Conservation (phyloP, 2,329 filamentous ascomycete species). For the Cercospora sp. region DNA sequence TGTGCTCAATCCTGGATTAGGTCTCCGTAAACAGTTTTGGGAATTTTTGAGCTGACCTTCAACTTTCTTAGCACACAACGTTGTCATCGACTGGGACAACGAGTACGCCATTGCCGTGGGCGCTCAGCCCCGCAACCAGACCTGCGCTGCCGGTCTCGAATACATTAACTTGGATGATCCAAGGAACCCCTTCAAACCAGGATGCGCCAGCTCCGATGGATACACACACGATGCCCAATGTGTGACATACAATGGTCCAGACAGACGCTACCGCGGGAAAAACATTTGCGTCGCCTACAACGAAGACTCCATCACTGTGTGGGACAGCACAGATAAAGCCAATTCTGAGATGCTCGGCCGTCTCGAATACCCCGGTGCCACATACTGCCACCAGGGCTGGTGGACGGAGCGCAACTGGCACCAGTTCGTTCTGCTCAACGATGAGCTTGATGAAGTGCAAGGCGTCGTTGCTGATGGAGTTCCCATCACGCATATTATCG, state of each 20-base stretch:
- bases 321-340: constrained; percentile 50
- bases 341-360: constrained; percentile 51
- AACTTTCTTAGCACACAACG: constrained; percentile 48
- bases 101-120: constrained; percentile 49
- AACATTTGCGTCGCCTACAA: constrained; percentile 57
- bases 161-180: constrained; percentile 57
- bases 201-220: constrained; percentile 53
- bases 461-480: constrained; percentile 47
- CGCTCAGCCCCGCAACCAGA: constrained; percentile 45
- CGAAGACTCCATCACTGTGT: constrained; percentile 49
- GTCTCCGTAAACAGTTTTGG: too few species aligned
- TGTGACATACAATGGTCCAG: constrained; percentile 53
- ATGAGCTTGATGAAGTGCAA: constrained; percentile 55
- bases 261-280: constrained; percentile 46
- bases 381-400: constrained; percentile 62
- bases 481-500: constrained; percentile 55
- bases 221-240: constrained; percentile 61
- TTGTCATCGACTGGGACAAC: constrained; percentile 54
- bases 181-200: constrained; percentile 51
- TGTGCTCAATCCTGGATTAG: neutral
- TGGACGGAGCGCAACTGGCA: constrained; percentile 44
- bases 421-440: constrained; percentile 53
- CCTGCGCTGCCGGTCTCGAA: constrained; percentile 55
- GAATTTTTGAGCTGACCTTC: neutral
- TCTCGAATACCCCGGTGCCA: constrained; percentile 58